A percentile compares a stretch with the other conserved stretches of the same genome.
Evolutionary conservation across 768 basidiomycete species (phyloP).

Genomic region (Omphalotus guepiniiformis): DNA sequence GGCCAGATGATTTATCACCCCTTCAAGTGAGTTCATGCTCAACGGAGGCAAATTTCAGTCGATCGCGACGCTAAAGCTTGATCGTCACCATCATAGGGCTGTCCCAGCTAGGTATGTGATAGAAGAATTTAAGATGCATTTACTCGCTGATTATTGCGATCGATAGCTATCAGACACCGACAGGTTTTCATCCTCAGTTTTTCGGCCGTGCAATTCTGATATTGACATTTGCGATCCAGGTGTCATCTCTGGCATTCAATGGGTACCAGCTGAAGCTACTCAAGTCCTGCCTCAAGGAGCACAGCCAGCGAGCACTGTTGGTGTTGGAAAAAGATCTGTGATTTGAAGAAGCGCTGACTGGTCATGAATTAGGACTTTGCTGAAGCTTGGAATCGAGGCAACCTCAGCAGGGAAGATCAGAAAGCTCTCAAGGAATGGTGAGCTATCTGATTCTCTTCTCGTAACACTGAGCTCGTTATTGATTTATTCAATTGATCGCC

Average conservation of each 20-base stretch:
- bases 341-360: neutral
- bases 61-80: constrained; percentile 10
- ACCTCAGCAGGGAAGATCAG: constrained; percentile 36
- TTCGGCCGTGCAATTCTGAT: neutral
- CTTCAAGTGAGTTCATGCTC: constrained; percentile 54
- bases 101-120: constrained; percentile 64
- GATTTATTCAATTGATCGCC: neutral
- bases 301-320: constrained; percentile 52
- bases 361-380: constrained; percentile 49
- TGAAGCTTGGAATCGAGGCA: constrained; percentile 49
- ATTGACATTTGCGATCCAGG: constrained; percentile 29
- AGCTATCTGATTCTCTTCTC: constrained; percentile 3
- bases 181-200: constrained; percentile 1
- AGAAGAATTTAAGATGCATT: neutral
- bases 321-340: constrained; percentile 15
- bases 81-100: constrained; percentile 46
- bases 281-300: constrained; percentile 56
- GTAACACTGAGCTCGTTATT: neutral
- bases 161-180: constrained; percentile 65
- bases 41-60: constrained; percentile 13
- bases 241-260: constrained; percentile 60
- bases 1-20: constrained; percentile 64
- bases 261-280: constrained; percentile 67
- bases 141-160: constrained; percentile 1
- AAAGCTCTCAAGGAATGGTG: constrained; percentile 45